Conservation (phyloP, 345 rosid genomes). For the Laguncularia racemosa region DNA sequence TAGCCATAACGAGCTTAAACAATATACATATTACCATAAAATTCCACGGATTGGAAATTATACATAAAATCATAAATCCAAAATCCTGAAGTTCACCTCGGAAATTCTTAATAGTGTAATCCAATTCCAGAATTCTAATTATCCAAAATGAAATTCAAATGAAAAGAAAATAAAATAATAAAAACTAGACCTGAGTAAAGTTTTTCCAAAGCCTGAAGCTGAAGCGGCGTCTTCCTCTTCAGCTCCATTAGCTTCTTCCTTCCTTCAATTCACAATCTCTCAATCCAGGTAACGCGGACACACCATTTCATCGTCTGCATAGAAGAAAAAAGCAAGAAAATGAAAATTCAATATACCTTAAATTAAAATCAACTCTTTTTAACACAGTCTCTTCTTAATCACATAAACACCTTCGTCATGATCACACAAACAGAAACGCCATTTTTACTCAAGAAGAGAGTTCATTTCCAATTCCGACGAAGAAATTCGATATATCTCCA, state of each 20-base stretch:
- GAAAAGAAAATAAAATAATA: background rate
- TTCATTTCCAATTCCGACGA: background rate
- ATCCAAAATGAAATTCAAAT: background rate
- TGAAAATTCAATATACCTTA: too few relatives aligned
- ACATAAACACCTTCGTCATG: too few relatives aligned
- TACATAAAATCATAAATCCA: too few relatives aligned
- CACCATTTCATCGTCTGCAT: background rate
- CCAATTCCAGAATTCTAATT: background rate
- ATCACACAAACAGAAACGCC: slow-evolving; percentile 3
- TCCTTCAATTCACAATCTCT: slow-evolving; percentile 1
- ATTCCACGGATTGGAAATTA: too few relatives aligned
- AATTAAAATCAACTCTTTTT: too few relatives aligned
- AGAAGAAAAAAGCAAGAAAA: background rate
- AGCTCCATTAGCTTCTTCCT: slow-evolving; percentile 17
- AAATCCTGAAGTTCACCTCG: too few relatives aligned
- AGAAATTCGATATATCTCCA: background rate
- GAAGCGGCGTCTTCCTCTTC: slow-evolving; percentile 69
- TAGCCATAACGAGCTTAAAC: too few relatives aligned
- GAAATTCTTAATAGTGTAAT: too few relatives aligned
- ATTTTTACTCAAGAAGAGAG: background rate
- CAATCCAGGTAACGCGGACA: slow-evolving; percentile 5
- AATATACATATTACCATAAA: too few relatives aligned
- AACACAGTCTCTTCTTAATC: too few relatives aligned
- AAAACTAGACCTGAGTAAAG: slow-evolving; percentile 51
- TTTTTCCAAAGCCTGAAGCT: slow-evolving; percentile 61